phyloP scores from a whole-genome alignment of 164 flowering plant species.

The Magnolia kwangsiensis region DNA sequence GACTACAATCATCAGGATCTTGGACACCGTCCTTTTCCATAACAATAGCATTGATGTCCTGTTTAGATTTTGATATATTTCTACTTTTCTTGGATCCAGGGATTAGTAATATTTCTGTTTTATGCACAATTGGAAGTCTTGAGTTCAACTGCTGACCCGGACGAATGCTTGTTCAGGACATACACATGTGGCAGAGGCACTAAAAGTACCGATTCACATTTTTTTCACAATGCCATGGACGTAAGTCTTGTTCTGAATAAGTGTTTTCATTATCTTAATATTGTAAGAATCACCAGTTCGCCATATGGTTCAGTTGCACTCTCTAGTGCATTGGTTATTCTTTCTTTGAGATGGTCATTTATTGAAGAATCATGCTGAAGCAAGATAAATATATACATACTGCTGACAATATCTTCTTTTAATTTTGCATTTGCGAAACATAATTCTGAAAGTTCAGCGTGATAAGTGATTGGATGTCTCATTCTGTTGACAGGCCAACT shows the following conservation, averaged over 20 bases:
- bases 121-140: constrained; percentile 14
- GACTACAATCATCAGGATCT: background rate
- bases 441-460: background rate
- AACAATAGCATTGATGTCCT: background rate
- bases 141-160: constrained; percentile 17
- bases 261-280: background rate
- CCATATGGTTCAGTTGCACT: background rate
- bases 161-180: constrained; percentile 57
- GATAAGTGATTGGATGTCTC: background rate
- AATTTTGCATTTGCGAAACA: background rate
- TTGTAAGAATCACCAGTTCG: background rate
- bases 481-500: constrained; percentile 69
- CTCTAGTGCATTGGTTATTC: background rate
- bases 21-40: background rate
- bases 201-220: constrained; percentile 85
- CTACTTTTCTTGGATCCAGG: constrained; percentile 11
- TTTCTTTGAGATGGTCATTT: background rate
- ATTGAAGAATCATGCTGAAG: background rate
- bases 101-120: constrained; percentile 11
- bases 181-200: constrained; percentile 95
- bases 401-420: background rate
- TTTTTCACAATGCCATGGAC: constrained; percentile 99
- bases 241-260: constrained; percentile 58
- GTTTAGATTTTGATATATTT: background rate
- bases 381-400: background rate